Evolutionary conservation across 2,329 filamentous ascomycete genomes (phyloP).

Genomic region (Endoconidiophora polonica): DNA sequence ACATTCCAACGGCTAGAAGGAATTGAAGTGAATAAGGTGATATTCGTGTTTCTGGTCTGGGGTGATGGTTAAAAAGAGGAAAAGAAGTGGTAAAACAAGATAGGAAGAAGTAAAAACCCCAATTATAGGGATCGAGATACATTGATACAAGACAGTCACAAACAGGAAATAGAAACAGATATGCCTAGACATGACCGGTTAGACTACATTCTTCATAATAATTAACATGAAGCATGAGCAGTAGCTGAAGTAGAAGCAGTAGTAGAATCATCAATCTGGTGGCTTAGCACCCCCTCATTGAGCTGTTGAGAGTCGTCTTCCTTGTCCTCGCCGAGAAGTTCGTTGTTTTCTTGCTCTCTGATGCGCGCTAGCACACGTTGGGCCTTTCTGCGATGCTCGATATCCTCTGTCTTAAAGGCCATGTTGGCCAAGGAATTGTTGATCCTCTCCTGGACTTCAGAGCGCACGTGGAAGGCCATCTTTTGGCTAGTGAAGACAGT

Average conservation of each 20-base stretch:
- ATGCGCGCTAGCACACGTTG: slow-evolving; percentile 12
- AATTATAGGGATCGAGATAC: no score
- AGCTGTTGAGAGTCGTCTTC: not conserved
- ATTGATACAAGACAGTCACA: no score
- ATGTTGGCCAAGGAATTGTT: slow-evolving; percentile 30
- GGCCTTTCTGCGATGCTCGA: slow-evolving; percentile 20
- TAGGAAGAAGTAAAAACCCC: no score
- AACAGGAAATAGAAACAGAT: no score
- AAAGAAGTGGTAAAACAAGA: no score
- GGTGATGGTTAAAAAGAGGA: no score
- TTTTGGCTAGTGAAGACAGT: slow-evolving; percentile 61
- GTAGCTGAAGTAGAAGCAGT: not conserved
- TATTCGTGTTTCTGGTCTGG: no score
- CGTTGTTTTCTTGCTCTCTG: slow-evolving; percentile 14
- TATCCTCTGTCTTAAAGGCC: slow-evolving; percentile 26
- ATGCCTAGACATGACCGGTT: no score
- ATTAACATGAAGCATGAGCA: no score
- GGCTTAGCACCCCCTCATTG: slow-evolving; percentile 2
- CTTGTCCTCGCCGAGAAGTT: slow-evolving; percentile 15
- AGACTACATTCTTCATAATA: no score
- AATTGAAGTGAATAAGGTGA: no score
- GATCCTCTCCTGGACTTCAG: slow-evolving; percentile 61
- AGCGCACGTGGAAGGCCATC: slow-evolving; percentile 65
- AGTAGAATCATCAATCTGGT: not conserved
- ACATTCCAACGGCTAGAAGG: no score